Base-by-base conservation (phyloP, 257 asterid genomes). In the Parsonsia alboflavescens region DNA sequence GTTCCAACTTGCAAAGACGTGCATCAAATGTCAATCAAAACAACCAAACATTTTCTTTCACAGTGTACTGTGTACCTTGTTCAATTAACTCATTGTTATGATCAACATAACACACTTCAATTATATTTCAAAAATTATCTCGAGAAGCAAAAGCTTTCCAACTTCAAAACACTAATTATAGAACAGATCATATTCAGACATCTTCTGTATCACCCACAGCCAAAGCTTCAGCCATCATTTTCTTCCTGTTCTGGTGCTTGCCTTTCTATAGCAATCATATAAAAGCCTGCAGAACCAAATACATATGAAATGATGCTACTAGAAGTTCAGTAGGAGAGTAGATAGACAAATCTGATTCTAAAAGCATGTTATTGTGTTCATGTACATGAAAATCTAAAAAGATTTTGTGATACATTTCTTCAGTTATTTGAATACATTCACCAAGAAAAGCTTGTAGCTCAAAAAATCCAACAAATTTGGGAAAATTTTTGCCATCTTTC, bases 241-340 rank as follows among this genome's bases (percentile, higher is more conserved):
- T 90, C 70, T 79, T 90, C 84, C 96, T 82, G 78, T 94, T 92
- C 80, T 92, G 88, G n/a, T 70, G 78, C 46, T 84, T 94, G 97
- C 61, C 97, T 86, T 73, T 94, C 97, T 48, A 85, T 96, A 33
- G 86, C 88, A 53, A 92, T 97, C 97, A 94, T 92, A 78, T 94
- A 94, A 41, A 94, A 76, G 63, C 96, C 97, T 89, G 83, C 15
- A 75, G 64, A 79, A 77, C 70, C 11, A 50, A 68, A 77, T 26
- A 74, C 9, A 21, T n/a, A 19, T 10, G 6, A 30, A 74, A 50
- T 65, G 6, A 21, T 62, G 49, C 22, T 46, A 0, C 30, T 48
- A 24, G 15, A 52, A 11, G 48, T 49, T 19, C 36, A 13, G 5
- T n/a, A 0, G 48, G 28, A 6, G 10, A 63, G 41, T 11, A 3